phyloP scores from a whole-genome alignment of 2,329 filamentous ascomycete species.

The Hypoxylon sp. region DNA sequence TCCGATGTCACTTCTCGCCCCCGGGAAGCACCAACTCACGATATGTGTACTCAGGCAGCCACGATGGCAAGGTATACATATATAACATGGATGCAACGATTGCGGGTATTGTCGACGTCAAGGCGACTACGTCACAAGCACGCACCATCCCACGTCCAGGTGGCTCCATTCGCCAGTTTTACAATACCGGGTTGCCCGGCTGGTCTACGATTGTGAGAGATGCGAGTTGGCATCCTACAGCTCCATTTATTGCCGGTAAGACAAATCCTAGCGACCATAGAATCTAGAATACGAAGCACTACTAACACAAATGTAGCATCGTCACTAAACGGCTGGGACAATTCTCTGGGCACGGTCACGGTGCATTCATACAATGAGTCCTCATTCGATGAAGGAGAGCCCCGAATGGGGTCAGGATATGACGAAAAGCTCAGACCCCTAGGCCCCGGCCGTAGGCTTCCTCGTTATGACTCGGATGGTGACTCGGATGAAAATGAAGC shows the following conservation, averaged over 20 bases:
- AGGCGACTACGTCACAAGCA: slow-evolving; percentile 75
- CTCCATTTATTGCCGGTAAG: slow-evolving; percentile 80
- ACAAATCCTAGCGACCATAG: slow-evolving; percentile 34
- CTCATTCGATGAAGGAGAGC: slow-evolving; percentile 73
- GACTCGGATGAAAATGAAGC: slow-evolving; percentile 38
- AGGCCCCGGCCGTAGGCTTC: slow-evolving; percentile 8
- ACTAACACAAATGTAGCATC: slow-evolving; percentile 70
- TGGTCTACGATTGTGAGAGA: slow-evolving; percentile 89
- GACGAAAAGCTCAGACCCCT: slow-evolving; percentile 69
- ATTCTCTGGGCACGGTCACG: slow-evolving; percentile 80
- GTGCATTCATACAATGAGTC: slow-evolving; percentile 84
- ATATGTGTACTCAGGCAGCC: slow-evolving; percentile 93
- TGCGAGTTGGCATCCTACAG: slow-evolving; percentile 90
- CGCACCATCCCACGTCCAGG: slow-evolving; percentile 65
- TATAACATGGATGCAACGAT: slow-evolving; percentile 94
- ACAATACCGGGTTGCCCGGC: slow-evolving; percentile 68
- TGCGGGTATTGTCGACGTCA: slow-evolving; percentile 83
- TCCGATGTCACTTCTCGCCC: slow-evolving; percentile 95
- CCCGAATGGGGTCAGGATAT: slow-evolving; percentile 71
- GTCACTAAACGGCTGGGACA: slow-evolving; percentile 84
- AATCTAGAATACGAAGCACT: not conserved
- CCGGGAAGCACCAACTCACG: slow-evolving; percentile 86
- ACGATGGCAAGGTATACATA: slow-evolving; percentile 90
- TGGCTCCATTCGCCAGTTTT: slow-evolving; percentile 66
- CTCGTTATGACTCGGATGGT: slow-evolving; percentile 16